phyloP scores from a whole-genome alignment of 768 basidiomycete genomes.

The Coprinopsis cinerea region DNA sequence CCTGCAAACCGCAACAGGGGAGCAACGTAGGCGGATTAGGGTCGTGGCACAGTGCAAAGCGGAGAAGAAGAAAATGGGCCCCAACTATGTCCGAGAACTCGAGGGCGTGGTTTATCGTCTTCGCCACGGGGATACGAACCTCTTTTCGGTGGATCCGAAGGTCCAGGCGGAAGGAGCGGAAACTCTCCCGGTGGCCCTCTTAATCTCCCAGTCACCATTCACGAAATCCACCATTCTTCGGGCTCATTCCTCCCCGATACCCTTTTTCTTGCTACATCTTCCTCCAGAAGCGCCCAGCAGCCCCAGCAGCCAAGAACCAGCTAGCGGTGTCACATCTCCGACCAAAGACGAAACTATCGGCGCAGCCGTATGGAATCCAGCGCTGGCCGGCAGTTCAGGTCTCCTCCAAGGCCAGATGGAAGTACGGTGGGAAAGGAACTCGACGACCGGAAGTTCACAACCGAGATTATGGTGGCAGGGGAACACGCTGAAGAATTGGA shows the following conservation, averaged over 20 bases:
- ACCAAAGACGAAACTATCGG: conserved; percentile 28
- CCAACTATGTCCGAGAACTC: conserved; percentile 80
- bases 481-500: neutral
- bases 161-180: neutral
- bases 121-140: too few species aligned
- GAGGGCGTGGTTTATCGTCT: conserved; percentile 78
- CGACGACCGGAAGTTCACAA: neutral
- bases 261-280: conserved; percentile 75
- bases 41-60: conserved; percentile 90
- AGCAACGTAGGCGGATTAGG: conserved; percentile 50
- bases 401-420: conserved; percentile 57
- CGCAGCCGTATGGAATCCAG: conserved; percentile 63
- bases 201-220: conserved; percentile 79
- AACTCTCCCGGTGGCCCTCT: conserved; percentile 47
- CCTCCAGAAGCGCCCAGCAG: neutral
- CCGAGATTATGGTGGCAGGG: conserved; percentile 2
- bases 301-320: neutral
- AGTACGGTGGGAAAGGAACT: conserved; percentile 55
- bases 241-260: conserved; percentile 69
- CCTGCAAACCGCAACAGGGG: neutral
- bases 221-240: conserved; percentile 63
- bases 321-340: neutral
- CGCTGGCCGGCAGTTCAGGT: conserved; percentile 49
- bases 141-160: too few species aligned
- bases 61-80: conserved; percentile 73